Evolutionary conservation across 495 filamentous ascomycete genomes (phyloP).

Genomic region (Penicillium parvum): DNA sequence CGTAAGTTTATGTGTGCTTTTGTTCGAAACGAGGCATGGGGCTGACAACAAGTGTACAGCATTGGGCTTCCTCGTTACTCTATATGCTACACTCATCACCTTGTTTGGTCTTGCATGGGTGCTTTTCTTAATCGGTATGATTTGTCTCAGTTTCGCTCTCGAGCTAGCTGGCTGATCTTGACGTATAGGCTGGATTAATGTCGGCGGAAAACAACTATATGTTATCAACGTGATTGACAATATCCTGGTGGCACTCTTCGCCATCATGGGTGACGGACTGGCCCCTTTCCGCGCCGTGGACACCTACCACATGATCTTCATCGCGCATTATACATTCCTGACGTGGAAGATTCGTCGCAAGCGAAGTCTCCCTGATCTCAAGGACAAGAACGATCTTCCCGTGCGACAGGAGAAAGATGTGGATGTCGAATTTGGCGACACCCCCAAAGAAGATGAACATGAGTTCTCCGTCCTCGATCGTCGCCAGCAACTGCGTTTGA

Average conservation of each 20-base stretch:
- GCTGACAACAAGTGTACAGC: constrained; percentile 34
- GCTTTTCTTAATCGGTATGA: constrained; percentile 66
- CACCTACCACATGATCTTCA: constrained; percentile 77
- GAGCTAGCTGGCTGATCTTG: not conserved
- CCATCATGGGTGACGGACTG: constrained; percentile 70
- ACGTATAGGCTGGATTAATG: constrained; percentile 65
- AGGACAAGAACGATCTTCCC: constrained; percentile 70
- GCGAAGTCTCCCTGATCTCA: constrained; percentile 56
- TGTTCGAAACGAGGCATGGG: not conserved
- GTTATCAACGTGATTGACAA: constrained; percentile 73
- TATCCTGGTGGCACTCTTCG: constrained; percentile 72
- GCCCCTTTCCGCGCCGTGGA: constrained; percentile 72
- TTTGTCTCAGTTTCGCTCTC: not conserved
- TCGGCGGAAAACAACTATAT: constrained; percentile 65
- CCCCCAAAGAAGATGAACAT: constrained; percentile 32
- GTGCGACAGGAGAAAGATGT: constrained; percentile 40
- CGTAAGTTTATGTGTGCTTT: constrained; percentile 40
- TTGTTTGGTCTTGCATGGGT: constrained; percentile 81
- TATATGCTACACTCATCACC: constrained; percentile 78
- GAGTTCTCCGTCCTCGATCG: constrained; percentile 59
- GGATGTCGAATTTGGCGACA: constrained; percentile 43
- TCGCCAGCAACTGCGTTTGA: constrained; percentile 57
- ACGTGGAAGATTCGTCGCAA: constrained; percentile 68
- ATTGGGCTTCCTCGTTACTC: constrained; percentile 68
- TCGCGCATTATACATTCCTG: constrained; percentile 60